Percentiles rank a stretch among this genome's conserved stretches.
Evolutionary conservation across 2,329 filamentous ascomycete genomes (phyloP).

Genomic region (Nemania diffusa): DNA sequence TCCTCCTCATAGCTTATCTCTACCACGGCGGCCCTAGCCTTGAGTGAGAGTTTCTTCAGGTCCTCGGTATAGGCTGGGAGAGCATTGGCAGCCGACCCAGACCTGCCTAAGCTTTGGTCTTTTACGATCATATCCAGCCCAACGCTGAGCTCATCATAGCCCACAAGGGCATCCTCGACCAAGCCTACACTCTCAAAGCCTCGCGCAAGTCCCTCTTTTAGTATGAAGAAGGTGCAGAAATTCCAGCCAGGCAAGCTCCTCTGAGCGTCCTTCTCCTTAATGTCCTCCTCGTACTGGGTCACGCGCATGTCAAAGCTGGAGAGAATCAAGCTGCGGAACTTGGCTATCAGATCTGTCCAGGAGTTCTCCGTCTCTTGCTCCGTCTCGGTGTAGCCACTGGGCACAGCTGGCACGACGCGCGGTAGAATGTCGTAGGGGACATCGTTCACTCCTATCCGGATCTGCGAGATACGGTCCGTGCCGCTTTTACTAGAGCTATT

Average conservation of each 20-base stretch:
- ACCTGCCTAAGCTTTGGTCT: conserved; percentile 72
- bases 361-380: conserved; percentile 82
- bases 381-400: conserved; percentile 73
- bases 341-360: conserved; percentile 84
- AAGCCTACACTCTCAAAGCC: conserved; percentile 97
- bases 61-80: conserved; percentile 80
- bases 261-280: conserved; percentile 91
- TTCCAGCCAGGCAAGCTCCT: conserved; percentile 94
- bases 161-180: conserved; percentile 92
- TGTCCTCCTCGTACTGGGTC: conserved; percentile 95
- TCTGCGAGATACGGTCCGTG: conserved; percentile 83
- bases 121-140: conserved; percentile 85
- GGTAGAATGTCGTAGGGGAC: conserved; percentile 73
- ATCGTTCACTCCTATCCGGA: conserved; percentile 79
- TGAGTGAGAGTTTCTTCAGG: conserved; percentile 69
- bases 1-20: conserved; percentile 51
- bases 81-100: conserved; percentile 75
- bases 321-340: conserved; percentile 87
- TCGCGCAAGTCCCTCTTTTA: conserved; percentile 92
- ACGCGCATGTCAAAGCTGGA: conserved; percentile 91
- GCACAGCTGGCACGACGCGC: conserved; percentile 70
- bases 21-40: conserved; percentile 58
- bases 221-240: conserved; percentile 98
- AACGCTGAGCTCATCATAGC: conserved; percentile 92
- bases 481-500: conserved; percentile 76